Evolutionary conservation across 352 stramenopile species (phyloP), one percentile per base, ranked within the genome.

Genomic region (Phytophthora kernoviae): DNA sequence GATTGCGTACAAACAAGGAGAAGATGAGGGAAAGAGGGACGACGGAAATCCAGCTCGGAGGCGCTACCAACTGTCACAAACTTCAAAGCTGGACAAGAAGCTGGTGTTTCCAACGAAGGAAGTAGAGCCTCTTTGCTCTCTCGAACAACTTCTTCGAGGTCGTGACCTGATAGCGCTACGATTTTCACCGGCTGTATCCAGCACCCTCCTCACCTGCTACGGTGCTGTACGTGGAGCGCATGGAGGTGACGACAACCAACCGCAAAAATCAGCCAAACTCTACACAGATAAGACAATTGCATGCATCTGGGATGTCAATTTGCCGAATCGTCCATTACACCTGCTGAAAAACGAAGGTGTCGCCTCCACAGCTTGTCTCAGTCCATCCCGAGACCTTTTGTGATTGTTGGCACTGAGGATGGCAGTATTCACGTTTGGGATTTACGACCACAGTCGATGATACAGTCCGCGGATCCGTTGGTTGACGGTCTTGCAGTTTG

Each of bases 381-480:
- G 72, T 24, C 83, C 80, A 12, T 73, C 56, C 9, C 68, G 81
- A 26, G 80, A 90, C 10, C 54, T 90, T 10, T 92, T 40, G 65
- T 74, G 6, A 52, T 90, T 6, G 56, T 69, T 0, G 83, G 83
- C 1, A 82, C 78, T 2, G 77, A 87, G 49, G 81, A 90, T 37
- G 83, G 80, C 20, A 85, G 63, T 37, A 61, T 92, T 32, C 81
- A 89, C 34, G 65, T 90, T 0, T 92, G 83, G 80, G 83, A 90
- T 69, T 50, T 90, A 2, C 75, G 83, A 15, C 58, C 54, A 20
- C 58, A 72, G 21, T 58, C 64, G 0, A 57, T 58, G 47, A 58
- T 65, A 4, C 58, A 65, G 24, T 58, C 64, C 4, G 20, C 52
- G 1, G 65, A 59, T 53, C 17, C 52, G 6, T 17, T 62, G 7